Conservation (phyloP, 1,139 yeast genomes). For the Saccharomycopsis phalli region DNA sequence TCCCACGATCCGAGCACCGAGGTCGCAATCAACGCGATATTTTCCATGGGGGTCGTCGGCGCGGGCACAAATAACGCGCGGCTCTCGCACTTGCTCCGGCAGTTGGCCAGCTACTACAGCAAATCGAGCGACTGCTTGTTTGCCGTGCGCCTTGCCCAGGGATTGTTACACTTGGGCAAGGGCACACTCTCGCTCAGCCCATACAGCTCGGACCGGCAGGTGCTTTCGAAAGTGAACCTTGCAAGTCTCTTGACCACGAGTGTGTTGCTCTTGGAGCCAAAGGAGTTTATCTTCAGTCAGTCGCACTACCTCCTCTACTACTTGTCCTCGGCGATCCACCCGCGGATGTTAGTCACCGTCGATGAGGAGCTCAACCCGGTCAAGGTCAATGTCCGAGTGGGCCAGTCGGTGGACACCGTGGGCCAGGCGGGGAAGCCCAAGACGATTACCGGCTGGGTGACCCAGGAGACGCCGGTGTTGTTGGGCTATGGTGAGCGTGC, state of each 20-base stretch:
- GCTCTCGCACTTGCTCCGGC: slow-evolving; percentile 89
- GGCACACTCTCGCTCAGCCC: slow-evolving; percentile 89
- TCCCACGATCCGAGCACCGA: slow-evolving; percentile 94
- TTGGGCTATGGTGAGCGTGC: slow-evolving; percentile 94
- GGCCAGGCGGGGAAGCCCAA: slow-evolving; percentile 99
- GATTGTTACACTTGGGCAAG: slow-evolving; percentile 90
- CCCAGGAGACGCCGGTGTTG: slow-evolving; percentile 94
- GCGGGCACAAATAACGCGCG: slow-evolving; percentile 99
- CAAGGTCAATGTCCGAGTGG: slow-evolving; percentile 94
- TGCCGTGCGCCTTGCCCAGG: slow-evolving; percentile 92
- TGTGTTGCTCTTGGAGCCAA: slow-evolving; percentile 81
- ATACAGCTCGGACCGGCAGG: slow-evolving; percentile 81
- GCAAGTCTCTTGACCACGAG: slow-evolving; percentile 85
- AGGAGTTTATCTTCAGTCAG: slow-evolving; percentile 39
- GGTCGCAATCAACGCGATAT: slow-evolving; percentile 91
- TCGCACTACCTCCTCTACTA: slow-evolving; percentile 78
- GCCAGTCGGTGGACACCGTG: slow-evolving; percentile 97
- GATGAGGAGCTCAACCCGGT: slow-evolving; percentile 82
- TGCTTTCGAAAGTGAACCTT: slow-evolving; percentile 78
- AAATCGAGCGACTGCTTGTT: slow-evolving; percentile 87
- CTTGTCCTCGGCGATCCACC: slow-evolving; percentile 83
- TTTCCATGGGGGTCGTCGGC: slow-evolving; percentile 96
- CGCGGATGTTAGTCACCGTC: slow-evolving; percentile 87
- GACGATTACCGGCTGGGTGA: slow-evolving; percentile 98
- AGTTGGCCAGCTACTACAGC: slow-evolving; percentile 85